Evolutionary conservation across 257 asterid genomes (phyloP), one percentile per base, ranked within the genome.

Genomic region (Vinca minor): DNA sequence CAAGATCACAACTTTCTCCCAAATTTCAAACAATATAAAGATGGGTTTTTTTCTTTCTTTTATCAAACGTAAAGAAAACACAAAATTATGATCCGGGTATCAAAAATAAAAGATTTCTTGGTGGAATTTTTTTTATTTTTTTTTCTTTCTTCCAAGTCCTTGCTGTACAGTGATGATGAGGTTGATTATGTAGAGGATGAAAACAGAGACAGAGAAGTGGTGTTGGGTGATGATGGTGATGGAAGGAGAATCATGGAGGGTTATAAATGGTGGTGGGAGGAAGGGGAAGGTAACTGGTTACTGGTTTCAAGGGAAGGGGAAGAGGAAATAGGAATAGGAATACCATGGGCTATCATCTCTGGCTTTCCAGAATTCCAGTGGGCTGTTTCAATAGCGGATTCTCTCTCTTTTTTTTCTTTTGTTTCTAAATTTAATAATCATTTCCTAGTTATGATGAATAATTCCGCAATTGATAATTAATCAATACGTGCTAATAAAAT

Each of bases 361-460:
- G 36, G 68, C 21, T 64, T 83, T 87, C 84, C 92, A 63, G 28
- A 81, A 92, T 83, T 87, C 84, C 92, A 63, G 28, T 82, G 95
- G 86, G 95, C 95, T 77, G 81, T 72, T 71, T 69, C 54, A 55
- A 77, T 62, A 82, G 80, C 83, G 85, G 95, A 78, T 62, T 18
- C 47, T 42, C 10, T 38, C 7, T 7, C 38, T 34, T 34, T 34
- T 34, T 34, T 34, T 34, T 34, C 7, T 34, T 34, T 34, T 34
- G 3, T 34, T 34, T 34, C 7, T 34, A 2, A 34, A 34, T 34
- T 38, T 38, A 38, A 38, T 34, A 3, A 34, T 34, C 38, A 3
- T 3, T 34, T 34, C 38, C 38, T 34, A 34, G 38, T 34, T 34
- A 3, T 6, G n/a, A n/a, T n/a, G n/a, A n/a, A n/a, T n/a, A n/a